Conservation (phyloP, 306 rosid species). For the Cucurbita argyrosperma region DNA sequence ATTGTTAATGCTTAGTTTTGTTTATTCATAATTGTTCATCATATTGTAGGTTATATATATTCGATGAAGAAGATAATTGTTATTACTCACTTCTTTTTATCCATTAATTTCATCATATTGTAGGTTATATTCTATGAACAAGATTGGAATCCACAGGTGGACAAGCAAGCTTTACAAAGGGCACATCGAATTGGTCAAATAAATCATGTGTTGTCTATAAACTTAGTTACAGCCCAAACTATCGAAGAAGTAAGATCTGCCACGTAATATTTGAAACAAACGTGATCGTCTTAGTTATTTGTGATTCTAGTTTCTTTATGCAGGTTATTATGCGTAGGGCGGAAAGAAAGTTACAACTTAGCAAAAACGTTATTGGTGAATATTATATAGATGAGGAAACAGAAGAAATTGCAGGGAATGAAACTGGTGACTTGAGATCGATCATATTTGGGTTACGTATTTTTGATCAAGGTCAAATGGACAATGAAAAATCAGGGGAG, state of each 20-base stretch:
- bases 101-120: not conserved
- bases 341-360: conserved; percentile 68
- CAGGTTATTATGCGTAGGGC: conserved; percentile 92
- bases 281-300: conserved; percentile 2
- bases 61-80: not conserved
- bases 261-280: conserved; percentile 3
- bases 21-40: not conserved
- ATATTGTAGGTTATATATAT: conserved; percentile 57
- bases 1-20: not conserved
- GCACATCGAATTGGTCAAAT: conserved; percentile 90
- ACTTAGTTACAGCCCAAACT: conserved; percentile 52
- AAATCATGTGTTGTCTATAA: conserved; percentile 62
- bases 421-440: conserved; percentile 58
- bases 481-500: conserved; percentile 23
- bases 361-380: conserved; percentile 67
- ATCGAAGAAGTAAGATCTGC: conserved; percentile 67
- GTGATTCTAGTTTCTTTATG: conserved; percentile 13
- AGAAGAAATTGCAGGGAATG: conserved; percentile 32
- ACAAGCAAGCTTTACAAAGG: conserved; percentile 88
- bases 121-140: conserved; percentile 93
- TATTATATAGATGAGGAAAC: conserved; percentile 29
- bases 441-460: conserved; percentile 59
- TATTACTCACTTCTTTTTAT: not conserved
- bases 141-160: conserved; percentile 99
- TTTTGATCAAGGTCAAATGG: conserved; percentile 43